Conservation (phyloP, 2,329 filamentous ascomycete species). For the Colletotrichum lindemuthianum region DNA sequence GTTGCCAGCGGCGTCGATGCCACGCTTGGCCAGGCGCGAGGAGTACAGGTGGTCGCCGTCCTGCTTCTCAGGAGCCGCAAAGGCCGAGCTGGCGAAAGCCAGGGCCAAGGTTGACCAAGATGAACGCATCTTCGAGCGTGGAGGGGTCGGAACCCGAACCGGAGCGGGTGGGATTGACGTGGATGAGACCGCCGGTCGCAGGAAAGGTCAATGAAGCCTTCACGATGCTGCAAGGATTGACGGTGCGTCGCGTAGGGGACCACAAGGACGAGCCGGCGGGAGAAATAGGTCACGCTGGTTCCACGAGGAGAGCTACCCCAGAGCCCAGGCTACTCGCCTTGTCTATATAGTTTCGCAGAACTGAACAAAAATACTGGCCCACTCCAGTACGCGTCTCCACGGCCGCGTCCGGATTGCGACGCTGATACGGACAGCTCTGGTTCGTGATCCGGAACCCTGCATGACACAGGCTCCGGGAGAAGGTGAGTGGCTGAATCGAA, state of each 20-base stretch:
- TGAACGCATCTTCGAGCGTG: conserved; percentile 9
- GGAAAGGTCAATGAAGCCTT: conserved; percentile 23
- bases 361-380: neutral
- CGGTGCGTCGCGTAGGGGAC: conserved; percentile 1
- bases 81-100: conserved; percentile 41
- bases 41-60: conserved; percentile 61
- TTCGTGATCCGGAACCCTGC: neutral
- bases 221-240: conserved; percentile 14
- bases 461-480: neutral
- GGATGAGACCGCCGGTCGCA: neutral
- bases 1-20: conserved; percentile 58
- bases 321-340: neutral
- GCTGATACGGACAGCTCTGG: conserved; percentile 12
- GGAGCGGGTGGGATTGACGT: neutral
- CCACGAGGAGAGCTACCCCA: neutral
- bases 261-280: neutral
- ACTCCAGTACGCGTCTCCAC: conserved; percentile 6
- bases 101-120: conserved; percentile 34
- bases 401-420: conserved; percentile 3
- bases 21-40: conserved; percentile 59
- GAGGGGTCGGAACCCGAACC: neutral
- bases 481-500: conserved; percentile 21
- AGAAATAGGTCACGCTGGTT: neutral
- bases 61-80: conserved; percentile 41
- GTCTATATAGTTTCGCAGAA: conserved; percentile 10